Conservation (phyloP, 345 rosid species). For the Raphanus raphanistrum region DNA sequence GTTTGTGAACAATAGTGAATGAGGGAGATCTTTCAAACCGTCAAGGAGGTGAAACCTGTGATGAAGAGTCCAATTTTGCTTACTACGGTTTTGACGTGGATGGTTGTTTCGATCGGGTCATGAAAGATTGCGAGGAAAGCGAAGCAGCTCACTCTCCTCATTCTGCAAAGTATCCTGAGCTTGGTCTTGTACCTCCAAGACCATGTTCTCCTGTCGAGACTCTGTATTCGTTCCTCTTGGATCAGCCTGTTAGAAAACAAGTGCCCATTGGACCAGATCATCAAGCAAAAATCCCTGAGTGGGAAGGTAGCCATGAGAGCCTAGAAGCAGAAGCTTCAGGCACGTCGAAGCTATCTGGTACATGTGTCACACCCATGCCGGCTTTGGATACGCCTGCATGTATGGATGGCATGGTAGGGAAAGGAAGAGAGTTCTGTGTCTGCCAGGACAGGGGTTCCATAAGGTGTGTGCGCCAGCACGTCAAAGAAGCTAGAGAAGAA, state of each 20-base stretch:
- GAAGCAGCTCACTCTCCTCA: constrained; percentile 38
- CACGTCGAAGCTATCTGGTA: constrained; percentile 41
- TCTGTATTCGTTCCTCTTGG: constrained; percentile 35
- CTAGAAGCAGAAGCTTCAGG: constrained; percentile 16
- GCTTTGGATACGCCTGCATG: constrained; percentile 2
- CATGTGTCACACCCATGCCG: constrained; percentile 48
- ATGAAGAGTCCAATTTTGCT: constrained; percentile 34
- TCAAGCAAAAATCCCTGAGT: constrained; percentile 54
- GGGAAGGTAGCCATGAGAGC: constrained; percentile 30
- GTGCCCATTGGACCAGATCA: constrained; percentile 61
- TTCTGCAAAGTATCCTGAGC: constrained; percentile 40
- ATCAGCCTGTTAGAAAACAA: constrained; percentile 43
- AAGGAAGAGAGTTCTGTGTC: constrained; percentile 45
- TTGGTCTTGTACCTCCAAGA: constrained; percentile 31
- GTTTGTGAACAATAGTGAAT: constrained; percentile 34
- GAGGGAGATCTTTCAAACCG: constrained; percentile 29
- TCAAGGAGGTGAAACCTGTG: constrained; percentile 33
- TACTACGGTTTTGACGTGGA: constrained; percentile 38
- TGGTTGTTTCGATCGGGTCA: constrained; percentile 32
- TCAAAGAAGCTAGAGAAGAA: constrained; percentile 59
- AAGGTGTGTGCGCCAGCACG: constrained; percentile 62
- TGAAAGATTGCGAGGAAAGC: constrained; percentile 42
- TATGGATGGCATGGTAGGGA: constrained; percentile 36
- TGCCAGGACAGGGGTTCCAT: constrained; percentile 59
- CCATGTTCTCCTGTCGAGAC: constrained; percentile 38